phyloP scores from a whole-genome alignment of 2,329 filamentous ascomycete genomes.

The Davidsoniella virescens region DNA sequence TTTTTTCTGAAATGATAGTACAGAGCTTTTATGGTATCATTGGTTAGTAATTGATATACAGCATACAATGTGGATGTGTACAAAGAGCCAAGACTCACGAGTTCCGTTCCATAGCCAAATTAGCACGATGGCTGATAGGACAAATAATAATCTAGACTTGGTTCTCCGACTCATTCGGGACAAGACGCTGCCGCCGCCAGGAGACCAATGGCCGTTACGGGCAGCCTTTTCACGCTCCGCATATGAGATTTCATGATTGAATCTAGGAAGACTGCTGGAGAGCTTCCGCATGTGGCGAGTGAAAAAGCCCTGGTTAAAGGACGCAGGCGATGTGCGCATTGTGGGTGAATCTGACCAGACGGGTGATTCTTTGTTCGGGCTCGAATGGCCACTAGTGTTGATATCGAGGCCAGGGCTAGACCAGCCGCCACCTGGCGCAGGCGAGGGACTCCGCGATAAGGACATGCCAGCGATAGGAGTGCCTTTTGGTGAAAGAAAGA shows the following conservation, averaged over 20 bases:
- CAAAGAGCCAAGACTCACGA: slow-evolving; percentile 38
- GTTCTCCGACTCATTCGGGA: slow-evolving; percentile 45
- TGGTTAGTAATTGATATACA: neutral
- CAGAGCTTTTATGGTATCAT: slow-evolving; percentile 25
- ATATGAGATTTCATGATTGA: slow-evolving; percentile 40
- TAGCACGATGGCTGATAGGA: slow-evolving; percentile 42
- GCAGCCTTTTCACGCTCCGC: slow-evolving; percentile 65
- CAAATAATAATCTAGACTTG: slow-evolving; percentile 45
- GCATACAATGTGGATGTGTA: neutral
- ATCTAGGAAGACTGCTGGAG: slow-evolving; percentile 62
- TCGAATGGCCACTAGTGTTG: slow-evolving; percentile 50
- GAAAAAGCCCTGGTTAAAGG: slow-evolving; percentile 75
- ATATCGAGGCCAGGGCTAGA: slow-evolving; percentile 64
- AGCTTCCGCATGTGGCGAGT: slow-evolving; percentile 67
- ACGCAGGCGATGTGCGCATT: slow-evolving; percentile 50
- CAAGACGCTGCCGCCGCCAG: slow-evolving; percentile 27
- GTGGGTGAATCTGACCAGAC: slow-evolving; percentile 9
- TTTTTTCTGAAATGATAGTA: slow-evolving; percentile 54
- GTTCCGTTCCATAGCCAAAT: slow-evolving; percentile 54
- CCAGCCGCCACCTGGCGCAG: slow-evolving; percentile 73
- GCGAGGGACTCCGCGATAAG: slow-evolving; percentile 74
- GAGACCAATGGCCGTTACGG: slow-evolving; percentile 30
- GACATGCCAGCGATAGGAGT: slow-evolving; percentile 54
- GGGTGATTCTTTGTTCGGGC: slow-evolving; percentile 27
- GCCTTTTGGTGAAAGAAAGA: slow-evolving; percentile 22